Conservation (phyloP, 1,139 yeast species). For the Pichia sp. region DNA sequence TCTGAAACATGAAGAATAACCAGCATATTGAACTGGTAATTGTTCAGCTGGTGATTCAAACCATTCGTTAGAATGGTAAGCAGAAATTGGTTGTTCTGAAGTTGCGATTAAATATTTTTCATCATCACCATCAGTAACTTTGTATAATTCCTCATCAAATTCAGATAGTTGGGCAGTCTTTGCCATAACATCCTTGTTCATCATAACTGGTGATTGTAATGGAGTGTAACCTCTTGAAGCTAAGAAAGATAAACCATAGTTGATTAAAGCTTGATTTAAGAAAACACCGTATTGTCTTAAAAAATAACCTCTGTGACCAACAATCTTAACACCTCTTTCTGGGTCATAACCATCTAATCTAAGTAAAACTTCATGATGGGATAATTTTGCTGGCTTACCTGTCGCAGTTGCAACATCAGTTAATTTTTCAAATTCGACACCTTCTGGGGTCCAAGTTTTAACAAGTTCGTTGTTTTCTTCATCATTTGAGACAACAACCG, state of each 20-base stretch:
- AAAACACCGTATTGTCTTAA: slow-evolving; percentile 93
- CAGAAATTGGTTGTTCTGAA: slow-evolving; percentile 98
- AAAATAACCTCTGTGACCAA: slow-evolving; percentile 98
- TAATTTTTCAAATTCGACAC: slow-evolving; percentile 43
- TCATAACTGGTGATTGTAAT: slow-evolving; percentile 98
- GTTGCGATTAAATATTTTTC: slow-evolving; percentile 98
- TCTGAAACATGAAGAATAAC: slow-evolving; percentile 97
- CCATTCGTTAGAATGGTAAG: slow-evolving; percentile 98
- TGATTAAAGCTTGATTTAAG: slow-evolving; percentile 94
- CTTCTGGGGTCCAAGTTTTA: slow-evolving; percentile 79
- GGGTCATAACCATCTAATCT: slow-evolving; percentile 98
- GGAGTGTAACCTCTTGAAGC: slow-evolving; percentile 75
- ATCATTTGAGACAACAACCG: slow-evolving; percentile 79
- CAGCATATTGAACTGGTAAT: slow-evolving; percentile 93
- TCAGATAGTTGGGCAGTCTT: slow-evolving; percentile 97
- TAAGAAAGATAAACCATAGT: slow-evolving; percentile 86
- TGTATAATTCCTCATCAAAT: slow-evolving; percentile 95
- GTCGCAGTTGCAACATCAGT: slow-evolving; percentile 66
- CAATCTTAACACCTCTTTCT: slow-evolving; percentile 95
- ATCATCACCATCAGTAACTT: slow-evolving; percentile 94
- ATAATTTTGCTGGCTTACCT: slow-evolving; percentile 68
- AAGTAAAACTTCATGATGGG: slow-evolving; percentile 92
- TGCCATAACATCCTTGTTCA: slow-evolving; percentile 99
- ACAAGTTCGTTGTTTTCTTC: slow-evolving; percentile 89
- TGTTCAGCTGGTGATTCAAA: slow-evolving; percentile 96